Evolutionary conservation across 768 basidiomycete genomes (phyloP).

Genomic region (Termitomyces sp.): DNA sequence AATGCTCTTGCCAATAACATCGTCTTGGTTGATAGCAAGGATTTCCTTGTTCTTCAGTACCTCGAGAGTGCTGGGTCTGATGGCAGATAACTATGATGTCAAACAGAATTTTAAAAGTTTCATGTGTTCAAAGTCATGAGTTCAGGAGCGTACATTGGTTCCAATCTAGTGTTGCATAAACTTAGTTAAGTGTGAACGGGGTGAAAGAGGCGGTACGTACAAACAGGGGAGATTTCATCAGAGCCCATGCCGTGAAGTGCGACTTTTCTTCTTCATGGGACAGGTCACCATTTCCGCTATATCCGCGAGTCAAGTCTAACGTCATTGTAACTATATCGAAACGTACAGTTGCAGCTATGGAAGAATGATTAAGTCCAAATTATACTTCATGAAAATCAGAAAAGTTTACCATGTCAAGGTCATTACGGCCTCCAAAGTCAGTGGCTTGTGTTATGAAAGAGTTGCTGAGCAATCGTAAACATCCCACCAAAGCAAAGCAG

Average conservation of each 20-base stretch:
- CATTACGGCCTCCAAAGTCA: constrained; percentile 63
- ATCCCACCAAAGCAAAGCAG: background rate
- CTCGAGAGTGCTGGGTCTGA: constrained; percentile 42
- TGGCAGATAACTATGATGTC: constrained; percentile 30
- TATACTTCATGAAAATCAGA: background rate
- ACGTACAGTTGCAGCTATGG: constrained; percentile 50
- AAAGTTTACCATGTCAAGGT: constrained; percentile 55
- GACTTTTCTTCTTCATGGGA: constrained; percentile 60
- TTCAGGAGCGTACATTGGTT: constrained; percentile 7
- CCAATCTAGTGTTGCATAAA: constrained; percentile 3
- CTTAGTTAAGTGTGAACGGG: background rate
- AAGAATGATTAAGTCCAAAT: background rate
- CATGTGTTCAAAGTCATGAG: background rate
- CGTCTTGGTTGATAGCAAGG: constrained; percentile 65
- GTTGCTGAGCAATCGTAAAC: constrained; percentile 33
- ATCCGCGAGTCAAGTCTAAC: background rate
- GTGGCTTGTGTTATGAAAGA: constrained; percentile 61
- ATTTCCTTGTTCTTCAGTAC: constrained; percentile 62
- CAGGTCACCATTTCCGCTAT: constrained; percentile 59
- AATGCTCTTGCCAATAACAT: constrained; percentile 52
- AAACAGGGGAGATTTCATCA: constrained; percentile 60
- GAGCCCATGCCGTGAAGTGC: constrained; percentile 69
- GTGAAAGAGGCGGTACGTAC: constrained; percentile 15
- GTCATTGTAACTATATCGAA: background rate
- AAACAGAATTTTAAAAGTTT: background rate